Evolutionary conservation across 2,329 filamentous ascomycete genomes (phyloP), one percentile per base, ranked within the genome.

Genomic region (Verticillium tricorpus): DNA sequence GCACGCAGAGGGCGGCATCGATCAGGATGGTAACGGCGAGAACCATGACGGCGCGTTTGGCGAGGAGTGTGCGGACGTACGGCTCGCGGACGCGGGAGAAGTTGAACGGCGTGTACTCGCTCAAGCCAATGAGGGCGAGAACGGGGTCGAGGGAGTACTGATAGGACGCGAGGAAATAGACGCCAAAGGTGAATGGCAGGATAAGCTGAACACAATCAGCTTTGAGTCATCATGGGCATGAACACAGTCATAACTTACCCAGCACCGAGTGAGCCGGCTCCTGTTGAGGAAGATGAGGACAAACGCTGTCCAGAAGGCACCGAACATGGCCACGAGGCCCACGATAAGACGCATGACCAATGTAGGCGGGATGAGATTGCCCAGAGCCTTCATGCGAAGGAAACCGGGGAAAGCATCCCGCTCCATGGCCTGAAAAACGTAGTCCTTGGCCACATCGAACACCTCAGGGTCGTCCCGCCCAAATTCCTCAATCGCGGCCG

Each of bases 371-470:
- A 99, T 94, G 15, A 99, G 84, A 71, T 99, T 99, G 63, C 96
- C 96, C 28, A 99, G 82, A 2, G 95, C 95, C 78, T 98, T 98
- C 78, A 92, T 92, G 72, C 94, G 86, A 63, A 99, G 82, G 77
- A 99, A 99, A 1, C 94, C 94, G 0, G 96, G 95, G 73, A 97
- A 99, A n/a, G 96, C 95, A 78, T 99, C 95, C 61, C 96, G 87
- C 78, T 99, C 96, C 95, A 99, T 99, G 37, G 96, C 96, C 77
- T 99, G 96, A 76, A 98, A 99, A 65, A 98, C 95, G 74, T 98
- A 99, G 78, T 99, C 95, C 80, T 99, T 99, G 60, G 95, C 95
- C 22, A 92, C 88, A 73, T 98, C 95, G 70, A 99, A 99, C 14
- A 99, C 90, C 75, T 99, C 95, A 0, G 95, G 95, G 72, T 99